A percentile compares a stretch with the other conserved stretches of the same genome.
Evolutionary conservation across 129 eudicot species (phyloP).

Genomic region (Arctium minus): DNA sequence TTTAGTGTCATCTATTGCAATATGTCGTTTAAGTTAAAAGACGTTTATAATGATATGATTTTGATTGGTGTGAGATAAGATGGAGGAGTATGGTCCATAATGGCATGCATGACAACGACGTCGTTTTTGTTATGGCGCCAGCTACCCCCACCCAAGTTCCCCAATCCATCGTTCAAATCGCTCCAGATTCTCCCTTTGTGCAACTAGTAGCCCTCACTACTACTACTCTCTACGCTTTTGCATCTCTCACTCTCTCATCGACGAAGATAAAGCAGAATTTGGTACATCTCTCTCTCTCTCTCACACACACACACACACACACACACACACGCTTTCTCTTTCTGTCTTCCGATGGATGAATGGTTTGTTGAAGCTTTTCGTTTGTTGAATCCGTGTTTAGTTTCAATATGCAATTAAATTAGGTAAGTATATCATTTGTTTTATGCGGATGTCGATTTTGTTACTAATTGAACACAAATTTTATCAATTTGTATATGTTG

Average conservation of each 20-base stretch:
- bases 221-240: neutral
- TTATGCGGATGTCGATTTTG: neutral
- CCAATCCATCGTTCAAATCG: conserved; percentile 12
- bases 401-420: neutral
- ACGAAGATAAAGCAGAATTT: conserved; percentile 4
- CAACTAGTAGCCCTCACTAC: neutral
- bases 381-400: neutral
- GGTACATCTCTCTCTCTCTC: conserved; percentile 19
- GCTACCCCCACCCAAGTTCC: conserved; percentile 6
- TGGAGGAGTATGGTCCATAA: neutral
- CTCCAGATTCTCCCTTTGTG: neutral
- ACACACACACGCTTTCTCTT: conserved; percentile 1
- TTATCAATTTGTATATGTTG: neutral
- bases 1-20: too few species aligned
- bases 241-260: neutral
- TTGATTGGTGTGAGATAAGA: neutral
- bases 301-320: neutral
- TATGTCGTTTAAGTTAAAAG: too few species aligned
- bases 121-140: conserved; percentile 22
- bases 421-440: conserved; percentile 1
- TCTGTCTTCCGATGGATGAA: neutral
- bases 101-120: neutral
- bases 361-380: neutral
- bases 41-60: neutral
- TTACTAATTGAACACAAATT: neutral